Percentiles rank a stretch among this genome's conserved stretches.
phyloP scores from a whole-genome alignment of 2,329 filamentous ascomycete genomes.

The Coniochaeta sp. region DNA sequence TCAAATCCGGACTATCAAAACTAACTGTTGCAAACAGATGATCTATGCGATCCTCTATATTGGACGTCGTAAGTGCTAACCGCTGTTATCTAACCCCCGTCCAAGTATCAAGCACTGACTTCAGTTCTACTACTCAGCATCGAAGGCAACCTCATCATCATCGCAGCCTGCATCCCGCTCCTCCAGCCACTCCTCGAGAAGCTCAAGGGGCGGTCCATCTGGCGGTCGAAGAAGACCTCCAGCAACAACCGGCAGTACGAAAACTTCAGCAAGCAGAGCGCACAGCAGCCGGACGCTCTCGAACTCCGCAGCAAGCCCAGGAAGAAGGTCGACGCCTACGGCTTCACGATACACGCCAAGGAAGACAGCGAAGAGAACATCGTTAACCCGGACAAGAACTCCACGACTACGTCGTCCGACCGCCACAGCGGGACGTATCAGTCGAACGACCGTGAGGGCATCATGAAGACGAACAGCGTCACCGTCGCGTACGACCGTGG shows the following conservation, averaged over 20 bases:
- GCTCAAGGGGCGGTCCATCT: constrained; percentile 7
- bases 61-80: background rate
- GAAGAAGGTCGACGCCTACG: constrained; percentile 3
- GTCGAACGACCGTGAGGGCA: background rate
- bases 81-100: too few relatives aligned
- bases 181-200: constrained; percentile 18
- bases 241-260: background rate
- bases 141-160: constrained; percentile 20
- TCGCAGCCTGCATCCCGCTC: constrained; percentile 20
- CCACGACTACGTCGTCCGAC: background rate
- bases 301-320: background rate
- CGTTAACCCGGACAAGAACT: background rate
- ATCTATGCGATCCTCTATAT: background rate
- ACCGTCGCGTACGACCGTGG: background rate
- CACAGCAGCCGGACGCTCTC: background rate
- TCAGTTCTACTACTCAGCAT: constrained; percentile 9
- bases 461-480: background rate
- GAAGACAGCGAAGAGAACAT: constrained; percentile 2
- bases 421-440: background rate
- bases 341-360: constrained; percentile 1
- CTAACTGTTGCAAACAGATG: background rate
- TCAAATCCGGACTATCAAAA: background rate
- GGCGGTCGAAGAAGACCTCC: background rate
- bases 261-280: constrained; percentile 2
- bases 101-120: background rate